A percentile compares a stretch with the other conserved stretches of the same genome.
Evolutionary conservation across 495 filamentous ascomycete species (phyloP).

Genomic region (Xylaria flabelliformis): DNA sequence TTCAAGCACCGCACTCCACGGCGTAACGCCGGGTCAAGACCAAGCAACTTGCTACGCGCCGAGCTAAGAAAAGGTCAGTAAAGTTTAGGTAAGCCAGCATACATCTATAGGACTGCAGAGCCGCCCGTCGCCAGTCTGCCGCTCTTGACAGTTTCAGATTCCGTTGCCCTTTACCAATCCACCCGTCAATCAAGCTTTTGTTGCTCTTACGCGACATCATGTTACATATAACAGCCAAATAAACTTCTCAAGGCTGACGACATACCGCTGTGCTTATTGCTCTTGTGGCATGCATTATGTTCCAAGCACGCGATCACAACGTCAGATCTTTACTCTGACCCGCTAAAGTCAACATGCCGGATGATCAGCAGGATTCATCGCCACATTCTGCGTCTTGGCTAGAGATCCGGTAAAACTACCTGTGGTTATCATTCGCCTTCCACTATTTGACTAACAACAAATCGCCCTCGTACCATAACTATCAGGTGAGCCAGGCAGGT

Average conservation of each 20-base stretch:
- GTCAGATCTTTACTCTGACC: background rate
- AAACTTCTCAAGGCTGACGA: background rate
- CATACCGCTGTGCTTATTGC: background rate
- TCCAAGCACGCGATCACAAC: slow-evolving; percentile 8
- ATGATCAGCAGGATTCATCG: background rate
- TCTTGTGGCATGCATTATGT: background rate
- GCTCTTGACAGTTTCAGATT: slow-evolving; percentile 11
- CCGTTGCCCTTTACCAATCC: slow-evolving; percentile 2
- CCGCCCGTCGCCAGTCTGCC: background rate
- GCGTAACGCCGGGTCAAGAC: slow-evolving; percentile 13
- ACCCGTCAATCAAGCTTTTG: background rate
- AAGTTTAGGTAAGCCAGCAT: slow-evolving; percentile 3
- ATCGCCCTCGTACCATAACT: background rate
- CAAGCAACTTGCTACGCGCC: slow-evolving; percentile 4
- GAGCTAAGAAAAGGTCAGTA: background rate
- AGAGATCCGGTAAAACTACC: background rate
- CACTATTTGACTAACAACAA: background rate
- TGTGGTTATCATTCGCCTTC: background rate
- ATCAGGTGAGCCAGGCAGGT: too few species aligned
- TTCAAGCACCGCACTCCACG: background rate
- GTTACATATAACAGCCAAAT: too few species aligned
- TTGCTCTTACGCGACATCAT: background rate
- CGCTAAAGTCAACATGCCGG: background rate
- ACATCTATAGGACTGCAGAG: slow-evolving; percentile 3
- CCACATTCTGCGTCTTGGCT: background rate